Evolutionary conservation across 169 alveolate genomes (phyloP).

Genomic region (Eimeria acervulina): DNA sequence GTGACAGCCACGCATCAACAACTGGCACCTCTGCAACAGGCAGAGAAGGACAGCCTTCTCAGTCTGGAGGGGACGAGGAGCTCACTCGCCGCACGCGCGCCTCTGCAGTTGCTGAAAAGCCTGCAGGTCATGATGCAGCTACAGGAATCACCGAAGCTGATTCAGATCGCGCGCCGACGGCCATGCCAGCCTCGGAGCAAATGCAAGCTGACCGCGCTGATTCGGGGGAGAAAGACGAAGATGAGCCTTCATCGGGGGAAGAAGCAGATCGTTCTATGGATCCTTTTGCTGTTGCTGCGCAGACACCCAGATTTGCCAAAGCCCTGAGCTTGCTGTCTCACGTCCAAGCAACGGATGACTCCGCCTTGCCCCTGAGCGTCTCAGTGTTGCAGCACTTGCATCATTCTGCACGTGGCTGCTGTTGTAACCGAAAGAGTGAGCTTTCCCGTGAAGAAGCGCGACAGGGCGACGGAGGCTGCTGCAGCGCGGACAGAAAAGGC

Average conservation of each 20-base stretch:
- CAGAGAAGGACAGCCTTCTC: not conserved
- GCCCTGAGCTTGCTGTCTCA: slow-evolving; percentile 58
- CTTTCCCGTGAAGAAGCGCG: not conserved
- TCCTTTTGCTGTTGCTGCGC: slow-evolving; percentile 74
- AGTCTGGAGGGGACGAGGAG: not conserved
- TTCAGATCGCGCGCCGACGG: slow-evolving; percentile 9
- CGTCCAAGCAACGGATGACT: slow-evolving; percentile 31
- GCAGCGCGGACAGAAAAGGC: slow-evolving; percentile 1
- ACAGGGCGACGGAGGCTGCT: not conserved
- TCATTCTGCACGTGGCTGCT: slow-evolving; percentile 53
- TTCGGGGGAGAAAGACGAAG: slow-evolving; percentile 15
- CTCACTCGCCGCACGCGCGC: slow-evolving; percentile 17
- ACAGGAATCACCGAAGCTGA: not conserved
- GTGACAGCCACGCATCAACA: not conserved
- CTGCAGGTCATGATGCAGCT: slow-evolving; percentile 18
- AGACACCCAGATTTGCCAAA: slow-evolving; percentile 66
- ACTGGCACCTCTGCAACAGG: not conserved
- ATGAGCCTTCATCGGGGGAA: slow-evolving; percentile 62
- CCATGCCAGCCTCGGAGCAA: not conserved
- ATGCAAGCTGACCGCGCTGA: slow-evolving; percentile 5
- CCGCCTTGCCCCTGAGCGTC: slow-evolving; percentile 50
- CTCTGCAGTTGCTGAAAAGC: not conserved
- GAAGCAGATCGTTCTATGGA: slow-evolving; percentile 61
- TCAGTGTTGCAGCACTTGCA: slow-evolving; percentile 65
- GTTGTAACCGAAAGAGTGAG: slow-evolving; percentile 29